These are phyloP conservation scores for Cladosporium sp. DNA, from an alignment of 2,329 filamentous ascomycete species.

Conservation along the genomic window DNA sequence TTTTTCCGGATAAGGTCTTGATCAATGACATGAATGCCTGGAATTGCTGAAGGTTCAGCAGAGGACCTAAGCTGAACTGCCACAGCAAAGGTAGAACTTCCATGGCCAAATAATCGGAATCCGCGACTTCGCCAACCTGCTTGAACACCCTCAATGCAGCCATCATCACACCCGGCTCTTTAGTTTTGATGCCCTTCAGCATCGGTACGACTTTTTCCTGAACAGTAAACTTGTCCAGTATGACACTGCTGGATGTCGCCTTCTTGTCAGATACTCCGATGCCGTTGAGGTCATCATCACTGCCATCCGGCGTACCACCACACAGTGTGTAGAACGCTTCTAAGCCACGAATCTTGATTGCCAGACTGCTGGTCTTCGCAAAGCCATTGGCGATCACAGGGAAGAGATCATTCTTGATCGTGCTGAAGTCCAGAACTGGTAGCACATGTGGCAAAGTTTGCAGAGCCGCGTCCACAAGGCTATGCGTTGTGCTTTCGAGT, in stretches of 20 bases:
- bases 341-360: slow-evolving; percentile 88
- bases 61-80: slow-evolving; percentile 83
- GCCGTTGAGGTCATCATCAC: slow-evolving; percentile 63
- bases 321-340: slow-evolving; percentile 89
- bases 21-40: slow-evolving; percentile 86
- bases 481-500: slow-evolving; percentile 83
- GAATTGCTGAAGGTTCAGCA: slow-evolving; percentile 82
- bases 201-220: slow-evolving; percentile 95
- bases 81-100: slow-evolving; percentile 87
- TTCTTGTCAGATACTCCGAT: slow-evolving; percentile 47
- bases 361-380: slow-evolving; percentile 85
- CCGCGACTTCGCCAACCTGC: slow-evolving; percentile 75
- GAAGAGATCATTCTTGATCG: slow-evolving; percentile 95
- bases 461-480: slow-evolving; percentile 80
- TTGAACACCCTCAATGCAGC: slow-evolving; percentile 79
- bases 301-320: slow-evolving; percentile 53
- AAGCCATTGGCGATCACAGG: slow-evolving; percentile 88
- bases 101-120: slow-evolving; percentile 86
- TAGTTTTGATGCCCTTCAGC: slow-evolving; percentile 90
- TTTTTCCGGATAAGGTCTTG: slow-evolving; percentile 69
- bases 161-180: slow-evolving; percentile 96
- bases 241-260: slow-evolving; percentile 56
- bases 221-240: slow-evolving; percentile 95
- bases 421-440: slow-evolving; percentile 88
- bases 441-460: slow-evolving; percentile 74